Conservation (phyloP, 2,329 filamentous ascomycete species). For the Ophiognomonia clavigignenti-juglandacearum region DNA sequence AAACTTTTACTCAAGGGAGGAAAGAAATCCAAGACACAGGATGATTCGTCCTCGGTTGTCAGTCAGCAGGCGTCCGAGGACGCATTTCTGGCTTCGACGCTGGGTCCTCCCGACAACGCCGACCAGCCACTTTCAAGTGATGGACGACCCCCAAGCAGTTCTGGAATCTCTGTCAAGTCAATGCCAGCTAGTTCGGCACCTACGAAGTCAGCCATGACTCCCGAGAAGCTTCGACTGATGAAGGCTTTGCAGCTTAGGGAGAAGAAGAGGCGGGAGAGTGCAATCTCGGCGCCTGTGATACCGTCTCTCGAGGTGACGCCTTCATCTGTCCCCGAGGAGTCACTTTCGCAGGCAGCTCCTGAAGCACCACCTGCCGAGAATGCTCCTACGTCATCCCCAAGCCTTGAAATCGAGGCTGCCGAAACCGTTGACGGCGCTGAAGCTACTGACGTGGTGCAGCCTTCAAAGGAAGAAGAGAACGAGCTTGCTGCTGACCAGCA, state of each 20-base stretch:
- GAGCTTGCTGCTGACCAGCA: slow-evolving; percentile 26
- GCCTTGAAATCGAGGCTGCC: slow-evolving; percentile 28
- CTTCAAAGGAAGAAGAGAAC: slow-evolving; percentile 18
- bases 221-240: slow-evolving; percentile 88
- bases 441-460: not conserved
- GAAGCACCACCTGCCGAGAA: slow-evolving; percentile 22
- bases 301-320: slow-evolving; percentile 21
- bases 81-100: slow-evolving; percentile 30
- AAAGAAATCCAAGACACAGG: slow-evolving; percentile 43
- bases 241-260: slow-evolving; percentile 89
- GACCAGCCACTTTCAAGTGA: slow-evolving; percentile 31
- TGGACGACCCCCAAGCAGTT: slow-evolving; percentile 37
- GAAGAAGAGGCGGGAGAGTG: slow-evolving; percentile 57
- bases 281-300: slow-evolving; percentile 23
- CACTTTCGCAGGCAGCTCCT: slow-evolving; percentile 33
- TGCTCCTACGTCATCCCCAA: not conserved
- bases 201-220: slow-evolving; percentile 57
- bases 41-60: slow-evolving; percentile 28
- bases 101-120: slow-evolving; percentile 29
- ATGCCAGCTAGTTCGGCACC: slow-evolving; percentile 28
- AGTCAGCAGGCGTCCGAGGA: slow-evolving; percentile 31
- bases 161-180: slow-evolving; percentile 38
- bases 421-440: slow-evolving; percentile 23
- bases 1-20: slow-evolving; percentile 60
- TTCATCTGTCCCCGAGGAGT: slow-evolving; percentile 6